phyloP scores from a whole-genome alignment of 345 rosid species.

The Hirschfeldia incana region DNA sequence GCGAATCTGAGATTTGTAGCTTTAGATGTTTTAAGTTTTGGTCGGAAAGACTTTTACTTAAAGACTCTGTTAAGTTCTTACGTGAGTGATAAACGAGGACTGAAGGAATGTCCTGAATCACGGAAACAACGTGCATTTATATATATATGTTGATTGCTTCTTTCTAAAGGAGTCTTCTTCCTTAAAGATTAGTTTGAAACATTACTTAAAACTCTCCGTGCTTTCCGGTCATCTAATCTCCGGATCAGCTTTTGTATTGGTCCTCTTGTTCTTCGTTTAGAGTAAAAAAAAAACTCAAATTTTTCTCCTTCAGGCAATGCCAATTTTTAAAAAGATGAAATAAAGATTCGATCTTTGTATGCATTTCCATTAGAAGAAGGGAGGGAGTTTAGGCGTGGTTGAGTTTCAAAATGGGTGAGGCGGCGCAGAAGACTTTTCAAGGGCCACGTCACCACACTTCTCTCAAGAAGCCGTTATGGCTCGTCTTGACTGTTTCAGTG shows the following conservation, averaged over 20 bases:
- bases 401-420: slow-evolving; percentile 58
- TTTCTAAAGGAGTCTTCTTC: slow-evolving; percentile 1
- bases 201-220: slow-evolving; percentile 11
- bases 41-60: background rate
- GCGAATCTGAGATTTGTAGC: slow-evolving; percentile 27
- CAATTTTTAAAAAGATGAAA: background rate
- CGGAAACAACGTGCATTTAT: slow-evolving; percentile 28
- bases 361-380: slow-evolving; percentile 46
- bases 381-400: slow-evolving; percentile 21
- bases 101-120: slow-evolving; percentile 26
- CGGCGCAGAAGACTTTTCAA: slow-evolving; percentile 53
- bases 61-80: background rate
- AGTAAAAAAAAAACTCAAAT: background rate
- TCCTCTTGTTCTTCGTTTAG: background rate
- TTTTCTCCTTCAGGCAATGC: slow-evolving; percentile 23
- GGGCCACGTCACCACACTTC: slow-evolving; percentile 69
- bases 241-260: background rate
- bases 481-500: slow-evolving; percentile 69
- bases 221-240: background rate
- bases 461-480: slow-evolving; percentile 82
- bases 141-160: slow-evolving; percentile 3
- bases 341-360: slow-evolving; percentile 28
- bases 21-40: slow-evolving; percentile 5
- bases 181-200: slow-evolving; percentile 12
- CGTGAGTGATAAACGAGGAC: slow-evolving; percentile 12